Percentiles rank a stretch among this genome's conserved stretches.
Evolutionary conservation across 164 flowering plant species (phyloP).

Genomic region (Akebia trifoliata): DNA sequence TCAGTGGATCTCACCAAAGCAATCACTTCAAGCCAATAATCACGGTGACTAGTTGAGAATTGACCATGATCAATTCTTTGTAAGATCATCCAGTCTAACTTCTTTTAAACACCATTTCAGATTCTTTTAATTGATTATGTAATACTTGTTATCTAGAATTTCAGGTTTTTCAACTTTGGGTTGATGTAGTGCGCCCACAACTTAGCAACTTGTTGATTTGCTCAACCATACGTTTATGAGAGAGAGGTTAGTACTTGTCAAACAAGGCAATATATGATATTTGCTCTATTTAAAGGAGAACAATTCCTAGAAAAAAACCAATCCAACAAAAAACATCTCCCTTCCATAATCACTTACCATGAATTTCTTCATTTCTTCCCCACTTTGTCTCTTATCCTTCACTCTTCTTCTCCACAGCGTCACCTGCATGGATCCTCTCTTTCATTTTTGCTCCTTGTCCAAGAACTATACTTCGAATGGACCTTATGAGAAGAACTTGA

Average conservation of each 20-base stretch:
- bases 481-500: slow-evolving; percentile 21
- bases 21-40: too few relatives aligned
- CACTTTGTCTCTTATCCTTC: slow-evolving; percentile 13
- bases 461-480: slow-evolving; percentile 12
- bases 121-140: too few relatives aligned
- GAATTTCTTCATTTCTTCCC: background rate
- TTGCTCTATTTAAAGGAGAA: slow-evolving; percentile 1
- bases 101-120: too few relatives aligned
- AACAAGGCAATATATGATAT: background rate
- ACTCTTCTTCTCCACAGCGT: slow-evolving; percentile 17
- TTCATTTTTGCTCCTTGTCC: slow-evolving; percentile 18
- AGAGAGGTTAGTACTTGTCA: background rate
- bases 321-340: too few relatives aligned
- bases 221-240: slow-evolving; percentile 1
- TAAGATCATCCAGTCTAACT: too few relatives aligned
- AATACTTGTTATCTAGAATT: too few relatives aligned
- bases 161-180: too few relatives aligned
- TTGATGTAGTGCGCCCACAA: background rate
- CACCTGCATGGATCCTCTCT: slow-evolving; percentile 18
- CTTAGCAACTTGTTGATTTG: background rate
- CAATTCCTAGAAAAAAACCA: too few relatives aligned
- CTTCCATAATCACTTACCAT: background rate
- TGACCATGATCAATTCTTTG: too few relatives aligned
- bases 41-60: too few relatives aligned
- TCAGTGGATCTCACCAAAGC: too few relatives aligned